These are phyloP conservation scores for Plantago elongata DNA, from an alignment of 257 asterid species.

Conservation along the genomic window DNA sequence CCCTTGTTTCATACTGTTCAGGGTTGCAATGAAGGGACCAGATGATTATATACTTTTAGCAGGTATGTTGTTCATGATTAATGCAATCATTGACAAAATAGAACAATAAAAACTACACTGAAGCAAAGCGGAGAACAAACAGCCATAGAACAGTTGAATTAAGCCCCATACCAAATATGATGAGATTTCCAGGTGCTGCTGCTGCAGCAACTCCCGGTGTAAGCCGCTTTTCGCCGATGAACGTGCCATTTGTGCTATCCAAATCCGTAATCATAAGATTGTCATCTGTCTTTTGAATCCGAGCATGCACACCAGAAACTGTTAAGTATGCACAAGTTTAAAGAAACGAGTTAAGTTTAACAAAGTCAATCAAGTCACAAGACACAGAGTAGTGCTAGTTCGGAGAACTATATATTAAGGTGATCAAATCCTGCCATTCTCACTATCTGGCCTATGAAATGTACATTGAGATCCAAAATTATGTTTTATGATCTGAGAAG, in stretches of 20 bases:
- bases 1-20: too few relatives aligned
- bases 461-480: background rate
- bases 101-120: background rate
- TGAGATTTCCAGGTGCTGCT: conserved; percentile 69
- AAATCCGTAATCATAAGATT: conserved; percentile 71
- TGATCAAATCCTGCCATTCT: background rate
- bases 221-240: conserved; percentile 62
- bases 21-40: background rate
- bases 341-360: background rate
- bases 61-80: background rate
- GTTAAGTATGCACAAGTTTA: conserved; percentile 9
- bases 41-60: background rate
- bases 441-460: conserved; percentile 5
- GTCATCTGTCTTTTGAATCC: conserved; percentile 57
- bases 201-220: conserved; percentile 61
- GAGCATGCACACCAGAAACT: conserved; percentile 83
- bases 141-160: conserved; percentile 2
- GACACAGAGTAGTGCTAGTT: background rate
- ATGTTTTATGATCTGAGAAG: background rate
- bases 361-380: background rate
- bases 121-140: background rate
- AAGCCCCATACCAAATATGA: conserved; percentile 56
- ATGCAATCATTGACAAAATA: background rate
- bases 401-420: background rate
- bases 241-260: conserved; percentile 93